Base-by-base conservation (phyloP, 2,329 filamentous ascomycete species). In the Colletotrichum tamarilloi region DNA sequence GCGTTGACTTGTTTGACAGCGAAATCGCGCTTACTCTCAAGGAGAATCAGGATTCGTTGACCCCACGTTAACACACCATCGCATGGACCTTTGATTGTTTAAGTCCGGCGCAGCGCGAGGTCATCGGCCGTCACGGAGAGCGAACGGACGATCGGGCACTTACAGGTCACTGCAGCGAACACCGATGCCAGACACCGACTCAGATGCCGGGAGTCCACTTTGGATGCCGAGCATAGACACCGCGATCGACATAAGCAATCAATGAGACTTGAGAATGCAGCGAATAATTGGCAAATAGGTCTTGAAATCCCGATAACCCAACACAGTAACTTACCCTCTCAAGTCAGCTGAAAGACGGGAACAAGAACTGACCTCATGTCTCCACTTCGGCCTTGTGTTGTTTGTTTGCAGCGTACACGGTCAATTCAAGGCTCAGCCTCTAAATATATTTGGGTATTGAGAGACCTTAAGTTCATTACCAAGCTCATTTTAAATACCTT, bases 401-500 rank as follows among this genome's bases (percentile, higher is more conserved):
- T 1, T 12, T 42, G 5, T 4, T 42, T 16, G 6, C 35, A 14
- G 4, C 11, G 3, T 12, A 35, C 4, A 35, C 0, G 14, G 12
- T 14, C 12, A 6, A 0, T 42, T 42, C 14, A 16, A 6, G 35
- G 11, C 0, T 12, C 32, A 5, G 35, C 14, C 35, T 42, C 35
- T 16, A 12, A 42, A 2, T 16, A 12, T 12, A 11, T 12, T 1
- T 12, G 11, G 11, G 32, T 12, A 35, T 35, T 12, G 11, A 11
- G 32, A 35, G 32, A 12, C 9, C 5, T 1, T 1, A 35, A 12
- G 9, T 35, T 35, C 1, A 35, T 5, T 5, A 35, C 1, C 4
- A 35, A 5, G 32, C 9, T 5, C 4, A 0, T 12, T 12, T 5
- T 0, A 4, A 11, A 35, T 12, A 5, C 3, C 8, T 12, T 9